Base-by-base conservation (phyloP, 108 stramenopile genomes). In the Cyclostephanos invisitatus region DNA sequence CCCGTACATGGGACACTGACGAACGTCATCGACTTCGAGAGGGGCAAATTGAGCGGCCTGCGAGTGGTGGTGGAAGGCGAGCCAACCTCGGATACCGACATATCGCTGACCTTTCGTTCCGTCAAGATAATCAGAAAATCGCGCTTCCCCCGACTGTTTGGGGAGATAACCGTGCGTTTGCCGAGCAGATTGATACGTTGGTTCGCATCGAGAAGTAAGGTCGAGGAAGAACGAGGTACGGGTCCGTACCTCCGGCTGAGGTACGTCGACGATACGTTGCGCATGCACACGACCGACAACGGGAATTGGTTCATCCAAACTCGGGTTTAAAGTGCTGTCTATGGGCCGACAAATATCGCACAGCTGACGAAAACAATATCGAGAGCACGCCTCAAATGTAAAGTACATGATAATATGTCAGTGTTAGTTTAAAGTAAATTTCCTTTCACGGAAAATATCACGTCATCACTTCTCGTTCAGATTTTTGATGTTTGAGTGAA, bases 241-340 rank as follows among this genome's bases (percentile, higher is more conserved):
- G 59, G 55, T 17, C 72, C 72, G 15, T 77, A 72, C 29, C 70
- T 77, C 0, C 44, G 50, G 5, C 56, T 82, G 51, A 73, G 38
- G 51, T 82, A 78, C 67, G 27, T 82, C 18, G 81, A 82, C 63
- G 64, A 73, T 2, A 73, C 67, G 28, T 29, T 74, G n/a, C 44
- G 77, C 22, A 74, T 74, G 47, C 81, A 82, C 49, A 67, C 51
- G 5, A 72, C 81, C 21, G 64, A 67, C 38, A 50, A 29, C 22
- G 67, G 63, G 35, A 77, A 77, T 49, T 78, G 71, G 71, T 82
- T 82, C 35, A 61, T 82, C 37, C 81, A 82, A 42, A 78, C 47
- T 78, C 77, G 77, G 35, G 24, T 72, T 28, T 50, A 50, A 36
- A 9, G 14, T 9, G 0, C 3, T 3, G 15, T 27, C n/a, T n/a